Conservation (phyloP, 2,329 filamentous ascomycete genomes). For the Dryadomyces quercivorus region DNA sequence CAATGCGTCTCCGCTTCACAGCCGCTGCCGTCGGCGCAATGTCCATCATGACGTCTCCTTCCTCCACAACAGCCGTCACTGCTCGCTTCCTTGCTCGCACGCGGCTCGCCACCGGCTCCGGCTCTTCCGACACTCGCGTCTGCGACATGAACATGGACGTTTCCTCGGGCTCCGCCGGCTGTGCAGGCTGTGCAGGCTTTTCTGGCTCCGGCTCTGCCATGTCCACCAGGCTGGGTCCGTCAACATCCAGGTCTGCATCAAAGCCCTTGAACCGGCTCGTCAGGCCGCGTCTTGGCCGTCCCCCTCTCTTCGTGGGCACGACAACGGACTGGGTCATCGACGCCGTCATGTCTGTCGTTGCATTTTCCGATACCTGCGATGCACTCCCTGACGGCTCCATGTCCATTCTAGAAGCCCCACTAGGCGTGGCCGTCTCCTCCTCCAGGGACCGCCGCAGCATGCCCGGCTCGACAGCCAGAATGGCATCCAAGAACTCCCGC, state of each 20-base stretch:
- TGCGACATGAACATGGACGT: slow-evolving; percentile 43
- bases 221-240: slow-evolving; percentile 5
- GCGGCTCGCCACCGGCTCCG: slow-evolving; percentile 31
- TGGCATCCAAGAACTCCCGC: slow-evolving; percentile 83
- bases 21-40: slow-evolving; percentile 66
- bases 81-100: slow-evolving; percentile 12
- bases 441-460: slow-evolving; percentile 58
- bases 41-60: slow-evolving; percentile 48
- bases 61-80: not conserved
- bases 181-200: slow-evolving; percentile 2
- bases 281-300: slow-evolving; percentile 5
- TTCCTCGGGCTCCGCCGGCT: slow-evolving; percentile 17
- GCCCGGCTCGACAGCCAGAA: slow-evolving; percentile 67
- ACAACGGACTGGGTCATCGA: not conserved
- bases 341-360: slow-evolving; percentile 10
- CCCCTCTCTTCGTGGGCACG: no score
- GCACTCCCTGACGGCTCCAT: slow-evolving; percentile 12
- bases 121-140: slow-evolving; percentile 21
- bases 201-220: not conserved
- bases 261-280: slow-evolving; percentile 61
- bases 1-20: slow-evolving; percentile 66
- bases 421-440: slow-evolving; percentile 22
- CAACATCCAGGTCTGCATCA: slow-evolving; percentile 31
- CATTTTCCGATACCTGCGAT: slow-evolving; percentile 13
- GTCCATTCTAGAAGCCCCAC: slow-evolving; percentile 12